Percentiles rank a stretch among this genome's conserved stretches.
Evolutionary conservation across 352 stramenopile species (phyloP).

Genomic region (Phytophthora syringae): DNA sequence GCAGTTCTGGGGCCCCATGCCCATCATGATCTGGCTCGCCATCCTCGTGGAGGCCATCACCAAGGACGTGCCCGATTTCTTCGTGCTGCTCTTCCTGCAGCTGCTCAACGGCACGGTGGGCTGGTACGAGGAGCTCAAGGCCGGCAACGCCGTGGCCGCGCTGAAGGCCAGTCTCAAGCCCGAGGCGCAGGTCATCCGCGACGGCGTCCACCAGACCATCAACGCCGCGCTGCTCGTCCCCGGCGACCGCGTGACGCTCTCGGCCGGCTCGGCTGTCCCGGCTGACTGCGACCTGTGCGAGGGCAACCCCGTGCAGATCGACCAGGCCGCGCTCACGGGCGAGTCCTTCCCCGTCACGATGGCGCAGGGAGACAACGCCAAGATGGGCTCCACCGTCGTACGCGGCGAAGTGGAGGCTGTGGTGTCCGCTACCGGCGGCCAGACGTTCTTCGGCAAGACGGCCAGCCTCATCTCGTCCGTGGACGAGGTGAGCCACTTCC

Average conservation of each 20-base stretch:
- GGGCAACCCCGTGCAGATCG: conserved; percentile 86
- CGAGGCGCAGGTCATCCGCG: conserved; percentile 87
- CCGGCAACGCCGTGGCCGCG: conserved; percentile 82
- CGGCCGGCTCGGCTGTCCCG: conserved; percentile 90
- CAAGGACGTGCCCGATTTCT: conserved; percentile 61
- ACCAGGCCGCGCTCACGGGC: conserved; percentile 94
- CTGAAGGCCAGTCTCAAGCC: conserved; percentile 89
- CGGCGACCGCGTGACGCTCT: conserved; percentile 93
- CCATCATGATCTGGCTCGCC: conserved; percentile 93
- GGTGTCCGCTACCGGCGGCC: conserved; percentile 86
- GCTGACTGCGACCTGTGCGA: conserved; percentile 91
- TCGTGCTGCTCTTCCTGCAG: conserved; percentile 76
- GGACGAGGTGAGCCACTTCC: conserved; percentile 87
- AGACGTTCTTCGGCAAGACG: conserved; percentile 95
- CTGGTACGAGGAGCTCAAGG: conserved; percentile 87
- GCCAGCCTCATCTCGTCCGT: conserved; percentile 74
- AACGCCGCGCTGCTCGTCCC: conserved; percentile 92
- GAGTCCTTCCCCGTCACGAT: conserved; percentile 95
- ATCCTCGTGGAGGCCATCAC: conserved; percentile 83
- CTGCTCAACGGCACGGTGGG: conserved; percentile 71
- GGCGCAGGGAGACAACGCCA: conserved; percentile 75
- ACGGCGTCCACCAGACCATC: conserved; percentile 89
- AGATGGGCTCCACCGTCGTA: conserved; percentile 88
- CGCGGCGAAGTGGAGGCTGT: conserved; percentile 93
- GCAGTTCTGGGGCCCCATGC: conserved; percentile 87